Conservation (phyloP, 345 rosid genomes). For the Salix arbutifolia region DNA sequence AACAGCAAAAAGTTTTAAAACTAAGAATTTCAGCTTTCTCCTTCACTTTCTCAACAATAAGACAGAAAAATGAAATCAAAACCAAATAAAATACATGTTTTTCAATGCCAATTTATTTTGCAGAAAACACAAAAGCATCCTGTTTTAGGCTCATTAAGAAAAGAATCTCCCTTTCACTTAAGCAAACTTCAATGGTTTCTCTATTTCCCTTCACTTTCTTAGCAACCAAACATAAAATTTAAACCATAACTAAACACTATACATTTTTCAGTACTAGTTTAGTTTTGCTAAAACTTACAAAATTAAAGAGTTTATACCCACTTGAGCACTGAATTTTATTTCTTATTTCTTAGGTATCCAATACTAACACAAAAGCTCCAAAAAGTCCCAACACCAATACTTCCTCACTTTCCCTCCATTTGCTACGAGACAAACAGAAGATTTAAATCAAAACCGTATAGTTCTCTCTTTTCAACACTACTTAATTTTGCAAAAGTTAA, state of each 20-base stretch:
- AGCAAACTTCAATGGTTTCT: not conserved
- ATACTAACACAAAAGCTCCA: not conserved
- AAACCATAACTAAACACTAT: not conserved
- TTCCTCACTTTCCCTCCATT: not conserved
- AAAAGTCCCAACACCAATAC: not conserved
- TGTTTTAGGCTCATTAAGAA: not conserved
- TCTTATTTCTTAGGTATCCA: not conserved
- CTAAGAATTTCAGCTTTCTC: not conserved
- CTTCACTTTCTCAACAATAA: not conserved
- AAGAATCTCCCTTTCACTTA: not conserved
- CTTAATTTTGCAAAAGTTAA: not conserved
- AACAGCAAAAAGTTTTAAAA: not conserved
- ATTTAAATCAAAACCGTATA: not conserved
- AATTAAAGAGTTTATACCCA: not conserved
- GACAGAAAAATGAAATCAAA: not conserved
- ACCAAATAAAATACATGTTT: not conserved
- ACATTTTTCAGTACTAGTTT: too few relatives aligned
- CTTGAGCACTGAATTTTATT: not conserved
- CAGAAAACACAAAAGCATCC: not conserved
- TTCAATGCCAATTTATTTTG: too few relatives aligned
- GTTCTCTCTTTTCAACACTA: not conserved
- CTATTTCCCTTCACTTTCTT: not conserved
- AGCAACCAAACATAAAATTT: conserved; percentile 19
- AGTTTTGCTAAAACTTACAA: not conserved
- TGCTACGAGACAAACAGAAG: not conserved